A percentile compares a stretch with the other conserved stretches of the same genome.
Evolutionary conservation across 1,139 yeast genomes (phyloP).

Genomic region (Saccharomyces hybrid): DNA sequence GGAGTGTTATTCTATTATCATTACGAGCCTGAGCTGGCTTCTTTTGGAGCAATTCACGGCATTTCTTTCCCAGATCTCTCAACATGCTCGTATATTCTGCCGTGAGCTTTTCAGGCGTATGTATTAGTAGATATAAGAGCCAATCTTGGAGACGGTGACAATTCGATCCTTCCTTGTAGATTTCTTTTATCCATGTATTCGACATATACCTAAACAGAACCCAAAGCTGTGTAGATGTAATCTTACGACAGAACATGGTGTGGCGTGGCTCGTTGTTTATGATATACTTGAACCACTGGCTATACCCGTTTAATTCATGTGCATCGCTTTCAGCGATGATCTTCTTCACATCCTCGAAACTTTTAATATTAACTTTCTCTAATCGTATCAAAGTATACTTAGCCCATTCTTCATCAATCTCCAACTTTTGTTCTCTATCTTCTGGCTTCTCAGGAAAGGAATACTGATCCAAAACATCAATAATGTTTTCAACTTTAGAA

Average conservation of each 20-base stretch:
- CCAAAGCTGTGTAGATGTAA: conserved; percentile 19
- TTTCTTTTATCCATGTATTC: conserved; percentile 23
- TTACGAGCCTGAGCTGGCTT: not conserved
- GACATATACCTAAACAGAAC: conserved; percentile 22
- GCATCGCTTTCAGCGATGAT: conserved; percentile 8
- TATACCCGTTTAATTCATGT: conserved; percentile 15
- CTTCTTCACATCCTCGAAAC: conserved; percentile 13
- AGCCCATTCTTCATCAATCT: conserved; percentile 25
- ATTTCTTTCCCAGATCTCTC: conserved; percentile 25
- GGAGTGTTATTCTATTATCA: not conserved
- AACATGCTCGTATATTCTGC: conserved; percentile 23
- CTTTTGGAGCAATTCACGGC: conserved; percentile 11
- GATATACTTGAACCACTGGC: conserved; percentile 20
- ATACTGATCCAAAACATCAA: not conserved
- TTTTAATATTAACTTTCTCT: conserved; percentile 8
- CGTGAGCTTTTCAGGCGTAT: conserved; percentile 21
- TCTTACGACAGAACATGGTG: conserved; percentile 12
- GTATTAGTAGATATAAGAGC: conserved; percentile 24
- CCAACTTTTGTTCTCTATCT: conserved; percentile 9
- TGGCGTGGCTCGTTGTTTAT: conserved; percentile 21
- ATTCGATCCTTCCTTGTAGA: conserved; percentile 13
- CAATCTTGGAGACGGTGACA: conserved; percentile 18
- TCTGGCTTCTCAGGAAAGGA: not conserved
- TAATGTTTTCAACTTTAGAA: not conserved
- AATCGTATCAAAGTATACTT: conserved; percentile 9